Evolutionary conservation across 2,329 filamentous ascomycete species (phyloP), one percentile per base, ranked within the genome.

Genomic region (Berkeleyomyces rouxiae): DNA sequence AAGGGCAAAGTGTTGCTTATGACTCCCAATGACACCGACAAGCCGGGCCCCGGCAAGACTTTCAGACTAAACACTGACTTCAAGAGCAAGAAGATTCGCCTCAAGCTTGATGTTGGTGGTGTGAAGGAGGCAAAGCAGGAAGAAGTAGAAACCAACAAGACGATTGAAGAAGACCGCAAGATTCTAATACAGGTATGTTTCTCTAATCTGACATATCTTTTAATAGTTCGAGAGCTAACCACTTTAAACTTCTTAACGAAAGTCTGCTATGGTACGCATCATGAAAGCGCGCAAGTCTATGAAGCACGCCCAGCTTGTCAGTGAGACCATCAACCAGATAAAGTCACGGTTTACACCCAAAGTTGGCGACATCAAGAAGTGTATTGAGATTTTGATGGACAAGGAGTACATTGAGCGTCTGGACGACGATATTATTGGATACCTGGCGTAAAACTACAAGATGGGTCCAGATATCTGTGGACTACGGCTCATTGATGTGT

Each of bases 231-330:
- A 46, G 44, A 57, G 46, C 58, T 61, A 57, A 55, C 31, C 6
- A 64, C 63, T 67, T 11, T 55, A 61, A 5, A 65, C 63, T 67
- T 64, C 33, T n/a, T 42, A 42, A 51, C 37, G 2, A 23, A 23
- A 99, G 92, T 97, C 93, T 66, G 91, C 92, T 33, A 97, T 99
- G 73, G 93, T 99, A 63, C 89, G 93, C 70, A 96, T 99, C 77
- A 99, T 99, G 93, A 99, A 99, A 79, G 95, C 92, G 3, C 87
- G 93, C 65, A 97, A 99, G 84, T 89, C 87, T 77, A 95, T 97
- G 89, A 97, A 96, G 82, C 92, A 99, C 76, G 85, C 86, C 66
- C 87, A 93, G 71, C 85, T 99, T 10, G 90, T 99, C 62, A 86
- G 89, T 71, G 93, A 99, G 76, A 95, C 91, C 33, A 97, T 99